Percentiles rank a stretch among this genome's conserved stretches.
Conservation (phyloP, 2,329 filamentous ascomycete genomes). For the Botrytis elliptica region DNA sequence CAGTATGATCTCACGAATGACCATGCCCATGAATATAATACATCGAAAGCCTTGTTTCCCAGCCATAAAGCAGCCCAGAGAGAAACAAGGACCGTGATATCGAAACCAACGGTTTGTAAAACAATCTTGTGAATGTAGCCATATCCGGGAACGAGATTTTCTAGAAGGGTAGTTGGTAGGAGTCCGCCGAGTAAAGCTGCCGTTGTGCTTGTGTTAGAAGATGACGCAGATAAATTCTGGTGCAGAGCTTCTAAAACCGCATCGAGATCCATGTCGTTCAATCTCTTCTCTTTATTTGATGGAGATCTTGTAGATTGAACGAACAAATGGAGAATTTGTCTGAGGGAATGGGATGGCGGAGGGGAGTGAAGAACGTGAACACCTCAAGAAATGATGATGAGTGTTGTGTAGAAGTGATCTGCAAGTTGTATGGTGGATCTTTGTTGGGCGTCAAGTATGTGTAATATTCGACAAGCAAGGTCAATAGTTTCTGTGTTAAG, state of each 20-base stretch:
- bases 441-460: background rate
- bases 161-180: slow-evolving; percentile 34
- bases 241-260: slow-evolving; percentile 8
- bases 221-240: slow-evolving; percentile 6
- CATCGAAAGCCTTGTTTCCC: slow-evolving; percentile 42
- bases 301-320: background rate
- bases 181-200: slow-evolving; percentile 17
- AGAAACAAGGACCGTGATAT: slow-evolving; percentile 37
- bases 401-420: background rate
- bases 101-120: slow-evolving; percentile 34
- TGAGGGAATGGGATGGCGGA: background rate
- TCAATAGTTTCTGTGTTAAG: background rate
- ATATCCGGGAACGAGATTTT: slow-evolving; percentile 39
- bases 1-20: slow-evolving; percentile 46
- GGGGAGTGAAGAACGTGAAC: background rate
- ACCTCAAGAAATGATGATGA: background rate
- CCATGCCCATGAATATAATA: slow-evolving; percentile 41
- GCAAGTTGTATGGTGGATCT: background rate
- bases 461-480: background rate
- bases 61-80: slow-evolving; percentile 42
- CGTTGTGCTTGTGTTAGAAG: slow-evolving; percentile 3
- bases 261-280: background rate
- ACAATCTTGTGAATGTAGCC: slow-evolving; percentile 36
- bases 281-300: background rate
- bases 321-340: background rate